Percentiles rank a stretch among this genome's conserved stretches.
phyloP scores from a whole-genome alignment of 2,329 filamentous ascomycete species.

The Phyllosticta paracitricarpa region DNA sequence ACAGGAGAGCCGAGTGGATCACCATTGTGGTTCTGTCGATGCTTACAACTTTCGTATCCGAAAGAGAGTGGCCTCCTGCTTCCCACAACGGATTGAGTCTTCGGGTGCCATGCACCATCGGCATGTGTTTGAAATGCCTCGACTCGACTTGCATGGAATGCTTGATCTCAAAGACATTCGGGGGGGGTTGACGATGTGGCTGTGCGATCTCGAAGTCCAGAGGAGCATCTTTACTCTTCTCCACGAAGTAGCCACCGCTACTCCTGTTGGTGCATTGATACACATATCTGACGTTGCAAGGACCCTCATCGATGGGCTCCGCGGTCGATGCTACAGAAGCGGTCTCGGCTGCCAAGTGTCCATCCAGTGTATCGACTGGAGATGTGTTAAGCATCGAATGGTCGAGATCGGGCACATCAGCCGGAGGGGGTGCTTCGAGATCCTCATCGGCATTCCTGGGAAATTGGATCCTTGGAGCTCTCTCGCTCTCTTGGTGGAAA shows the following conservation, averaged over 20 bases:
- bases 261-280: background rate
- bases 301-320: background rate
- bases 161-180: background rate
- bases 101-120: background rate
- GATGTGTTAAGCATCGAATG: background rate
- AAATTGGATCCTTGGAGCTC: background rate
- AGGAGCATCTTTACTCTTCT: background rate
- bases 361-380: background rate
- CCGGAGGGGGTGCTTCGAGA: background rate
- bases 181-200: background rate
- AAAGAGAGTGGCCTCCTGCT: background rate
- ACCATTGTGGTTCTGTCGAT: slow-evolving; percentile 1
- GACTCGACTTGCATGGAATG: background rate
- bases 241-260: background rate
- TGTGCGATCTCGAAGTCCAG: background rate
- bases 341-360: background rate
- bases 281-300: background rate
- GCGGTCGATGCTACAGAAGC: background rate
- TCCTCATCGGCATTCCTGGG: background rate
- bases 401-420: background rate
- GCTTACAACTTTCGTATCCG: background rate
- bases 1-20: background rate
- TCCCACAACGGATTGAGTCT: background rate
- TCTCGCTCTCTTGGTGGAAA: background rate
- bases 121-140: background rate